These are phyloP conservation scores for Hortaea werneckii DNA, from an alignment of 2,329 filamentous ascomycete species.

Conservation along the genomic window DNA sequence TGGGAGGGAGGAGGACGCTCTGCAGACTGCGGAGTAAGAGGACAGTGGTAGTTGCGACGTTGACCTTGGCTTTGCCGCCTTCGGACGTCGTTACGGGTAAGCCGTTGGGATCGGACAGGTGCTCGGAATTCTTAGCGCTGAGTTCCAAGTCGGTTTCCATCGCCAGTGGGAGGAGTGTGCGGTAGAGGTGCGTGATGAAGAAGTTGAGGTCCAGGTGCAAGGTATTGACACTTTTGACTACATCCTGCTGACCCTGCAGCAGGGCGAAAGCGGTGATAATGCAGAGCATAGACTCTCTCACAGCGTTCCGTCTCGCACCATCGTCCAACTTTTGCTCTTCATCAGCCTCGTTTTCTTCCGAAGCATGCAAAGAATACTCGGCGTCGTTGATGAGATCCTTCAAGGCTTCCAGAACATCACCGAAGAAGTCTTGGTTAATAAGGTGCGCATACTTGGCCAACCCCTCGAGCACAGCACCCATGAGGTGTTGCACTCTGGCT, in stretches of 20 bases:
- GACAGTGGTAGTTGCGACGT: constrained; percentile 89
- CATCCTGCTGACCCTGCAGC: constrained; percentile 77
- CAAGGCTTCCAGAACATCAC: constrained; percentile 84
- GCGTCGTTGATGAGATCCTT: constrained; percentile 83
- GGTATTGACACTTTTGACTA: constrained; percentile 67
- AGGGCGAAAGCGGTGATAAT: constrained; percentile 96
- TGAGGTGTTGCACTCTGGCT: constrained; percentile 66
- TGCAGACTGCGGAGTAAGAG: constrained; percentile 80
- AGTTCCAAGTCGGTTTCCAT: constrained; percentile 81
- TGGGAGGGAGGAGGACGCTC: constrained; percentile 65
- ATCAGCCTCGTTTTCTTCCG: constrained; percentile 31
- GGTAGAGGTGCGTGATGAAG: constrained; percentile 91
- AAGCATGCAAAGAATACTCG: constrained; percentile 28
- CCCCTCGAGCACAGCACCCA: constrained; percentile 95
- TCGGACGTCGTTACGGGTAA: constrained; percentile 28
- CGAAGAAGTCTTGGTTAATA: constrained; percentile 99
- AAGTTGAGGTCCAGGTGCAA: constrained; percentile 87
- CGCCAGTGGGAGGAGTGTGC: constrained; percentile 66
- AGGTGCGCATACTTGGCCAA: constrained; percentile 88
- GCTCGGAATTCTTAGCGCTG: constrained; percentile 60
- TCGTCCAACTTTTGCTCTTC: constrained; percentile 34
- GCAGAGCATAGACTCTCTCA: constrained; percentile 81
- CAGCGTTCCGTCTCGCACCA: constrained; percentile 55
- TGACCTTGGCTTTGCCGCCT: constrained; percentile 63
- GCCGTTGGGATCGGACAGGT: constrained; percentile 34